phyloP scores from a whole-genome alignment of 108 stramenopile species.

The Cyclotella choctawhatcheeana region DNA sequence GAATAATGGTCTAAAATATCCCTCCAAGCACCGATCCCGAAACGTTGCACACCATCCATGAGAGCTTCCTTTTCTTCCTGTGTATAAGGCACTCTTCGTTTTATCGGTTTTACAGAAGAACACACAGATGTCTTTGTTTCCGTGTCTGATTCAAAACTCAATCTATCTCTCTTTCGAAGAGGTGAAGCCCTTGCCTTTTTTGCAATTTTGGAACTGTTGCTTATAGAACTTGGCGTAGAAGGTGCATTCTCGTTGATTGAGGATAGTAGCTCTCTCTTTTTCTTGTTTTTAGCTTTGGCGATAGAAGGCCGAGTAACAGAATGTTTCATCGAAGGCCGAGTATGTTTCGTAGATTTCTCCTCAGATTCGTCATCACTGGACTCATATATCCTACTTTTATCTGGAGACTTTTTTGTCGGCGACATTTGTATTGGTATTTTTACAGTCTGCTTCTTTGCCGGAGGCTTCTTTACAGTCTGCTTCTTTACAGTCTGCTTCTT shows the following conservation, averaged over 20 bases:
- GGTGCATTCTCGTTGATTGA: not conserved
- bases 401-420: not conserved
- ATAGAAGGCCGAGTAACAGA: not conserved
- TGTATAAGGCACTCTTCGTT: too few species aligned
- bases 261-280: not conserved
- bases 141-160: not conserved
- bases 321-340: too few species aligned
- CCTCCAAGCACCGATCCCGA: slow-evolving; percentile 61
- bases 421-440: not conserved
- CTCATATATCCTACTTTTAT: not conserved
- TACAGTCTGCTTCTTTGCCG: not conserved
- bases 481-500: not conserved
- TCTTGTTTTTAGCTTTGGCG: not conserved
- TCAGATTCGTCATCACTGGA: not conserved
- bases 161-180: not conserved
- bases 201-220: not conserved
- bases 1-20: slow-evolving; percentile 48
- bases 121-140: not conserved
- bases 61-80: slow-evolving; percentile 60
- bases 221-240: not conserved
- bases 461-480: not conserved
- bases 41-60: slow-evolving; percentile 50
- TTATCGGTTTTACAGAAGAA: slow-evolving; percentile 32
- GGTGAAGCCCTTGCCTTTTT: not conserved
- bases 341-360: not conserved